Conservation (phyloP, 305 asterid species). For the Caryopteris hybrid region DNA sequence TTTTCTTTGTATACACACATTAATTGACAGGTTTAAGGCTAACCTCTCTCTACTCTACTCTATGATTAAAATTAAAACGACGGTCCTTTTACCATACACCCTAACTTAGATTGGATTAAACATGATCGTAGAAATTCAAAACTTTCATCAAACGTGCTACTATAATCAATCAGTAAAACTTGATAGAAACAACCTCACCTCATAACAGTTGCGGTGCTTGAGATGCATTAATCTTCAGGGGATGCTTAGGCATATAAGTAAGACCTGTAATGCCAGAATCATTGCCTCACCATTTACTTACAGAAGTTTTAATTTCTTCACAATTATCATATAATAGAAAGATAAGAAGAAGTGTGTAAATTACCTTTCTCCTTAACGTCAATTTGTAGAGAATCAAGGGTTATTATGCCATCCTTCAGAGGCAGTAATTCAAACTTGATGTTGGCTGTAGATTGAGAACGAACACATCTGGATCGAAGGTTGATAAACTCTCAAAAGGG, state of each 20-base stretch:
- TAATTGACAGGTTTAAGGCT: too few relatives aligned
- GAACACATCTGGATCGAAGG: slow-evolving; percentile 64
- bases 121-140: neutral
- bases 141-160: neutral
- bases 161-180: neutral
- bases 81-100: neutral
- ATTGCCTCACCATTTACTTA: slow-evolving; percentile 5
- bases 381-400: slow-evolving; percentile 83
- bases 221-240: slow-evolving; percentile 62
- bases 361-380: slow-evolving; percentile 92
- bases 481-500: slow-evolving; percentile 13
- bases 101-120: neutral
- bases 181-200: slow-evolving; percentile 16
- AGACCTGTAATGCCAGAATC: slow-evolving; percentile 36
- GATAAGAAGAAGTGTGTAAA: too few relatives aligned
- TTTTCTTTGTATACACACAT: too few relatives aligned
- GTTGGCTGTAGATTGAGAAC: slow-evolving; percentile 75
- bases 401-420: slow-evolving; percentile 80
- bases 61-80: neutral
- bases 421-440: slow-evolving; percentile 93
- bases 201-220: slow-evolving; percentile 38
- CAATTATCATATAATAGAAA: too few relatives aligned
- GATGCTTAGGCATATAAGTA: slow-evolving; percentile 54
- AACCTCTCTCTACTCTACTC: too few relatives aligned
- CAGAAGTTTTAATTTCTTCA: neutral